phyloP scores from a whole-genome alignment of 1,139 yeast genomes.

The Blastobotrys ciferrii region DNA sequence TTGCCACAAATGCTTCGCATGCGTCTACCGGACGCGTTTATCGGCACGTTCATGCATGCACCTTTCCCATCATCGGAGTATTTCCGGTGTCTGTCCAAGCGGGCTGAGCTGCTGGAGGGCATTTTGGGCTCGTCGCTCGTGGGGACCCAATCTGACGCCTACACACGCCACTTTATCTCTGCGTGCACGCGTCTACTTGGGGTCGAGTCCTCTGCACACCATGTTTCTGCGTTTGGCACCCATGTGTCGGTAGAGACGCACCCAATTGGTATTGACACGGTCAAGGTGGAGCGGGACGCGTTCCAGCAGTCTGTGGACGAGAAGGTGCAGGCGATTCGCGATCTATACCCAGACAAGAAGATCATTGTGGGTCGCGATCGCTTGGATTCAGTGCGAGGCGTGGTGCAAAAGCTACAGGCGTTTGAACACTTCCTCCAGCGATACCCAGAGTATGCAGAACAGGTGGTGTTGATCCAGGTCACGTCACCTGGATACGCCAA shows the following conservation, averaged over 20 bases:
- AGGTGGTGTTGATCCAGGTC: conserved; percentile 88
- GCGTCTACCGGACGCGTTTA: conserved; percentile 75
- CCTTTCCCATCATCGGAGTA: conserved; percentile 92
- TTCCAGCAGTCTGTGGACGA: conserved; percentile 45
- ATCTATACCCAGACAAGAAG: conserved; percentile 69
- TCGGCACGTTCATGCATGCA: conserved; percentile 81
- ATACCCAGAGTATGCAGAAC: conserved; percentile 89
- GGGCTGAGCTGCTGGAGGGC: conserved; percentile 81
- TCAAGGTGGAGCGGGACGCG: conserved; percentile 49
- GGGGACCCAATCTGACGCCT: conserved; percentile 82
- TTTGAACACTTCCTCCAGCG: conserved; percentile 82
- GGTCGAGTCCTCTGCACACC: conserved; percentile 49
- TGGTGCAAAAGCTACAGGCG: conserved; percentile 92
- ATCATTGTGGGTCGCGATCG: conserved; percentile 95
- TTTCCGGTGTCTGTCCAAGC: conserved; percentile 80
- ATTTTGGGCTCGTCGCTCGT: conserved; percentile 85
- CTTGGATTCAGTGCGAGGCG: conserved; percentile 92
- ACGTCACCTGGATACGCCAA: conserved; percentile 72
- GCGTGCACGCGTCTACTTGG: conserved; percentile 58
- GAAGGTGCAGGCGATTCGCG: conserved; percentile 51
- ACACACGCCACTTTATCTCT: conserved; percentile 85
- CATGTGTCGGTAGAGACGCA: conserved; percentile 68
- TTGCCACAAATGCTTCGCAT: conserved; percentile 84
- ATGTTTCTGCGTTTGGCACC: conserved; percentile 73
- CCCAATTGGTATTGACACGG: conserved; percentile 85